Conservation (phyloP, 352 stramenopile species). For the Globisporangium perplexum region DNA sequence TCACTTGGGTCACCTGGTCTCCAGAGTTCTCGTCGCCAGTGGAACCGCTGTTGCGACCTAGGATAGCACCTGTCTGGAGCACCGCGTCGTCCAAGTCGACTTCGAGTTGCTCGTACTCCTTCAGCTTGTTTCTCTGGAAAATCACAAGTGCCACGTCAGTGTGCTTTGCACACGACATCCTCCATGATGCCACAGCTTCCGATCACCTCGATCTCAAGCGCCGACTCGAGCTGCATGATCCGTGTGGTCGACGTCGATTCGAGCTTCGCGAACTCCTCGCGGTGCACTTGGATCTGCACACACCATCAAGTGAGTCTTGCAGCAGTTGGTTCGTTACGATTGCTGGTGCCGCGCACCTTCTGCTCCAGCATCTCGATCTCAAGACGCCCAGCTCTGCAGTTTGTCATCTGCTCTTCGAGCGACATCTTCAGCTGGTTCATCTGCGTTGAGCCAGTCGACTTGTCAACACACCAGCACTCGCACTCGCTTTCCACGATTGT, state of each 20-base stretch:
- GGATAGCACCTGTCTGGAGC: constrained; percentile 50
- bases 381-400: constrained; percentile 24
- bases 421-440: constrained; percentile 49
- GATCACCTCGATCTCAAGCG: constrained; percentile 45
- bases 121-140: constrained; percentile 42
- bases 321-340: background rate
- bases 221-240: constrained; percentile 50
- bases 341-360: constrained; percentile 30
- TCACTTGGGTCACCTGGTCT: constrained; percentile 30
- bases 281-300: constrained; percentile 47
- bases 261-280: constrained; percentile 66
- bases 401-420: constrained; percentile 45
- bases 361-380: constrained; percentile 67
- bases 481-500: too few relatives aligned
- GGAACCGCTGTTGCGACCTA: background rate
- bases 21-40: background rate
- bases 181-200: background rate
- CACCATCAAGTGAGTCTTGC: background rate
- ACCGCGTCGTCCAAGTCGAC: constrained; percentile 66
- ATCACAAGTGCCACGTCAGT: background rate
- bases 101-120: constrained; percentile 71
- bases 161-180: too few relatives aligned
- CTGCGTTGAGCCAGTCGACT: too few relatives aligned
- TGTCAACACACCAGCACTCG: too few relatives aligned
- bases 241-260: constrained; percentile 56